phyloP scores from a whole-genome alignment of 352 stramenopile genomes.

The Phytophthora brassicae region DNA sequence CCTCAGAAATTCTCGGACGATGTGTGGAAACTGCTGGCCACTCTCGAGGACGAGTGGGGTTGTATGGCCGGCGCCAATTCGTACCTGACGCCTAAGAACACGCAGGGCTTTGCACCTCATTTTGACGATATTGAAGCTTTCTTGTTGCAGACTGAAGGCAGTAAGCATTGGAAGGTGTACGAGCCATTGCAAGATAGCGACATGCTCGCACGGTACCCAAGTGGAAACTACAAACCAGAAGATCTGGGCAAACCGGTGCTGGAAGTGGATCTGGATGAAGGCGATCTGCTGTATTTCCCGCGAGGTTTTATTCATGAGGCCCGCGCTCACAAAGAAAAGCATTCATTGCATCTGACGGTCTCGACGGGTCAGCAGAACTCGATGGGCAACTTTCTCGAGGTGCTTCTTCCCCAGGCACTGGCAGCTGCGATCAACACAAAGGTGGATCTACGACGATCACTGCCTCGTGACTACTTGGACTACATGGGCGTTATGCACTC shows the following conservation, averaged over 20 bases:
- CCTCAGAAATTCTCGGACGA: constrained; percentile 91
- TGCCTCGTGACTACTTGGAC: constrained; percentile 85
- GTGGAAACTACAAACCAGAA: constrained; percentile 74
- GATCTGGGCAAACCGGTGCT: constrained; percentile 79
- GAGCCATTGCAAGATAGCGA: constrained; percentile 49
- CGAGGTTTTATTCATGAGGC: constrained; percentile 90
- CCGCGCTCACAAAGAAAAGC: constrained; percentile 45
- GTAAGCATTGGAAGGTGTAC: constrained; percentile 94
- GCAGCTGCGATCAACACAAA: constrained; percentile 58
- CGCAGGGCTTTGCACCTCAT: constrained; percentile 96
- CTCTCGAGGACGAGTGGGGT: constrained; percentile 93
- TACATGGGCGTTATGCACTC: constrained; percentile 91
- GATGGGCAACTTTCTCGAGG: constrained; percentile 74
- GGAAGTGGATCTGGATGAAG: constrained; percentile 80
- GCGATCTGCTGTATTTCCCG: constrained; percentile 91
- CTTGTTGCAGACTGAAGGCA: constrained; percentile 92
- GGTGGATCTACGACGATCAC: constrained; percentile 62
- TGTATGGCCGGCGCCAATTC: constrained; percentile 95
- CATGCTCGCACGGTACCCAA: constrained; percentile 67
- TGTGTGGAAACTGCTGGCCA: constrained; percentile 90
- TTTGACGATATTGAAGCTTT: constrained; percentile 98
- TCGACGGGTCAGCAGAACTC: constrained; percentile 88
- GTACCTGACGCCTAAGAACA: constrained; percentile 92
- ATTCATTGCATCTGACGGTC: constrained; percentile 91
- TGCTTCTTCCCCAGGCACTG: constrained; percentile 64